Percentiles rank a stretch among this genome's conserved stretches.
These are phyloP conservation scores for Zizania latifolia DNA, from an alignment of 176 grass and related monocot species.

Conservation along the genomic window DNA sequence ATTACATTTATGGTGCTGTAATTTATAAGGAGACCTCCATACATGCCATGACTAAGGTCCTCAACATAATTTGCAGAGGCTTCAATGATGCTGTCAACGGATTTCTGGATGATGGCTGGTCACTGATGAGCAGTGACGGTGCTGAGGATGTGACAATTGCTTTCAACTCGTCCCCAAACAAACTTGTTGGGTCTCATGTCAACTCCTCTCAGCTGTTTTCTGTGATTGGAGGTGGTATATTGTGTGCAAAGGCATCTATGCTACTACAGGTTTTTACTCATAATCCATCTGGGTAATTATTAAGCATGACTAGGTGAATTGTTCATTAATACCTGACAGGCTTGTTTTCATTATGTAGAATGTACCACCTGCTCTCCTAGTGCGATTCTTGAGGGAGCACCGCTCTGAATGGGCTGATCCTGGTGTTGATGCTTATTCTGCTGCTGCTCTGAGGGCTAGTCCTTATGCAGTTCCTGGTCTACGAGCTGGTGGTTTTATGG, in stretches of 20 bases:
- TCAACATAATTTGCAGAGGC: slow-evolving; percentile 47
- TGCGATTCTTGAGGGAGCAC: slow-evolving; percentile 88
- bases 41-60: background rate
- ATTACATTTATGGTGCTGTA: background rate
- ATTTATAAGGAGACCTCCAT: background rate
- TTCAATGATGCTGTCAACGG: slow-evolving; percentile 98
- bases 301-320: background rate
- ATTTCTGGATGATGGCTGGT: slow-evolving; percentile 90
- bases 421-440: slow-evolving; percentile 89
- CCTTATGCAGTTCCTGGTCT: slow-evolving; percentile 70
- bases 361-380: slow-evolving; percentile 75
- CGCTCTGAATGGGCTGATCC: slow-evolving; percentile 90
- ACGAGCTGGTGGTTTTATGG: slow-evolving; percentile 59
- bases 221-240: slow-evolving; percentile 55
- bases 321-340: background rate
- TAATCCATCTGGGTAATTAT: background rate
- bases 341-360: slow-evolving; percentile 56
- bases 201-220: slow-evolving; percentile 53
- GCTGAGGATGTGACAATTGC: slow-evolving; percentile 85
- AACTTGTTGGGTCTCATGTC: slow-evolving; percentile 67
- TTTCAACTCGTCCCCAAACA: slow-evolving; percentile 82
- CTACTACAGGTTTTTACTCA: slow-evolving; percentile 69
- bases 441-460: slow-evolving; percentile 67
- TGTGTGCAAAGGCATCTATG: slow-evolving; percentile 99
- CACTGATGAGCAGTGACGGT: slow-evolving; percentile 69